Conservation (phyloP, 2,329 filamentous ascomycete species). For the Harringtonia aguacate region DNA sequence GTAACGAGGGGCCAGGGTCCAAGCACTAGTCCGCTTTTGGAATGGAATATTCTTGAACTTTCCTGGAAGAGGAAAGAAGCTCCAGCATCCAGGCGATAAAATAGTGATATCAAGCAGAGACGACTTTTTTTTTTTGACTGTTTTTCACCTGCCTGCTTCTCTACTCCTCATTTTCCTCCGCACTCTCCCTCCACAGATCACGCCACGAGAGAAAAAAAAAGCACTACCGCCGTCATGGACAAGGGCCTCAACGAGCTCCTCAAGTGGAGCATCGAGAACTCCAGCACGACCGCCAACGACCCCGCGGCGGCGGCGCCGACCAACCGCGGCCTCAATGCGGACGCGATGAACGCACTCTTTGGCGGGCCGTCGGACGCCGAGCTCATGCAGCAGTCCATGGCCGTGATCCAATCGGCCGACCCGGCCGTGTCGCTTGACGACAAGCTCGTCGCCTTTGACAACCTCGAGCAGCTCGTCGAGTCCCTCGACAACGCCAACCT, state of each 20-base stretch:
- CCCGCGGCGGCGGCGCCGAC: conserved; percentile 16
- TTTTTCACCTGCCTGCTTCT: too few relatives aligned
- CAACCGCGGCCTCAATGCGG: conserved; percentile 46
- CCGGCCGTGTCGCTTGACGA: conserved; percentile 59
- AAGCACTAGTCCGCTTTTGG: conserved; percentile 17
- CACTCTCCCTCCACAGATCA: too few relatives aligned
- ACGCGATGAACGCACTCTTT: conserved; percentile 62
- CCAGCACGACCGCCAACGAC: conserved; percentile 8
- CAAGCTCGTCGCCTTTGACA: conserved; percentile 81
- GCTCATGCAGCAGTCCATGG: conserved; percentile 79
- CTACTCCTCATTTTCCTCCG: too few relatives aligned
- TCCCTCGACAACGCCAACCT: conserved; percentile 96
- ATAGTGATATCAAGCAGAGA: background rate
- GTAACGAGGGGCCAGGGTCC: too few relatives aligned
- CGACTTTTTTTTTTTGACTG: too few relatives aligned
- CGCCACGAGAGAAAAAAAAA: background rate
- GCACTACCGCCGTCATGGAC: conserved; percentile 15
- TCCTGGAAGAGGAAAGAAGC: conserved; percentile 18
- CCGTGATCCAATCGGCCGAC: conserved; percentile 52
- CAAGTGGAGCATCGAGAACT: conserved; percentile 25
- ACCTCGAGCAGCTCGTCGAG: conserved; percentile 88
- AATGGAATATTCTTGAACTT: conserved; percentile 25
- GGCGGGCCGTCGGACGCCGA: conserved; percentile 85
- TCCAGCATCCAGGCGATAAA: conserved; percentile 4
- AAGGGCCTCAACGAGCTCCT: conserved; percentile 24